Evolutionary conservation across 2,329 filamentous ascomycete genomes (phyloP).

Genomic region (Fusarium sp.): DNA sequence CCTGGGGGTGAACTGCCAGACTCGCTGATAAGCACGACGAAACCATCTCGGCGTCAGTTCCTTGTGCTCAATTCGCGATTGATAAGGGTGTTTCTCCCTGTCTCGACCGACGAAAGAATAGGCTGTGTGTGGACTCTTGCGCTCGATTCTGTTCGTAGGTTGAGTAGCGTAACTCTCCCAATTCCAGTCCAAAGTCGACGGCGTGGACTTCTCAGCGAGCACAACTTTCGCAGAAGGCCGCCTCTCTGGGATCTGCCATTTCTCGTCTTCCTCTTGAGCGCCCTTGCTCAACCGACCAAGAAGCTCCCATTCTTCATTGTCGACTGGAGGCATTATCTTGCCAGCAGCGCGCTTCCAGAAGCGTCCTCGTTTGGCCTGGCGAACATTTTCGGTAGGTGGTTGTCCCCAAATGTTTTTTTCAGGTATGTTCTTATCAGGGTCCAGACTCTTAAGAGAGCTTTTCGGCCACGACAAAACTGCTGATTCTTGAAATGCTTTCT

Average conservation of each 20-base stretch:
- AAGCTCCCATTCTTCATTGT: conserved; percentile 66
- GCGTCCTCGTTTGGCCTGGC: conserved; percentile 58
- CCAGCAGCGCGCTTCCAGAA: conserved; percentile 62
- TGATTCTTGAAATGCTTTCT: conserved; percentile 52
- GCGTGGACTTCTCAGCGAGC: not conserved
- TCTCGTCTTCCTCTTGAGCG: conserved; percentile 49
- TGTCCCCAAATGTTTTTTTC: conserved; percentile 64
- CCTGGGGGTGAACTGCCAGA: conserved; percentile 61
- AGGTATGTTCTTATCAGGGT: conserved; percentile 56
- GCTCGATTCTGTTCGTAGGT: conserved; percentile 57
- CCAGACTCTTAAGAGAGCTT: conserved; percentile 45
- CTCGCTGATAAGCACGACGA: conserved; percentile 60
- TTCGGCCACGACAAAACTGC: conserved; percentile 47
- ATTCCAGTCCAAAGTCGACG: conserved; percentile 49
- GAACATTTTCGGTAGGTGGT: conserved; percentile 55
- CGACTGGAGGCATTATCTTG: conserved; percentile 67
- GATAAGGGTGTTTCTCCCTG: conserved; percentile 55
- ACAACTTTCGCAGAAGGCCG: conserved; percentile 41
- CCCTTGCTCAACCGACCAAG: conserved; percentile 62
- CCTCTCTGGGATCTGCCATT: conserved; percentile 56
- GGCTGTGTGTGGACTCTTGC: conserved; percentile 48
- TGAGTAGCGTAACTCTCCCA: conserved; percentile 59
- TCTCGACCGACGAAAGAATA: conserved; percentile 43
- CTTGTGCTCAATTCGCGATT: conserved; percentile 50
- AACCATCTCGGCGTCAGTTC: conserved; percentile 57